Evolutionary conservation across 1,284 basidiomycete species (phyloP).

Genomic region (Hymenochaete sp.): DNA sequence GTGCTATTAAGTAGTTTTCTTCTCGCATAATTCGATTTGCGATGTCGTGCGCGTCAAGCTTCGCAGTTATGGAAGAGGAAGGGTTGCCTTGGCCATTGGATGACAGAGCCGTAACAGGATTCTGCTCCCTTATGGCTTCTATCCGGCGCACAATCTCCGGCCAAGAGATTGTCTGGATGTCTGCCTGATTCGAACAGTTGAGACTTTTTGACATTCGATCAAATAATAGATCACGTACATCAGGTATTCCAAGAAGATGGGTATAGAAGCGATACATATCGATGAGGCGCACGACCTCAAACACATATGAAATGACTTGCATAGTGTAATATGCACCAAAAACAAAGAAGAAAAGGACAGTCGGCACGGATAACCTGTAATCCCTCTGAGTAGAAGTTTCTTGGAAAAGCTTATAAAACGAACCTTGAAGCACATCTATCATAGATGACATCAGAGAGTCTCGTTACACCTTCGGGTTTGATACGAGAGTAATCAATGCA

Average conservation of each 20-base stretch:
- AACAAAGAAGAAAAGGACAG: conserved; percentile 72
- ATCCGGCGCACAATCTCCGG: conserved; percentile 88
- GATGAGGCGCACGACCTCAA: conserved; percentile 65
- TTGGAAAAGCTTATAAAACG: conserved; percentile 24
- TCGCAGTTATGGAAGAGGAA: conserved; percentile 47
- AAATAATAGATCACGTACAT: conserved; percentile 50
- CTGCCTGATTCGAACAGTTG: conserved; percentile 47
- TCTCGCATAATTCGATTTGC: conserved; percentile 95
- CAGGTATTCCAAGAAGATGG: conserved; percentile 67
- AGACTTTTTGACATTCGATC: conserved; percentile 4
- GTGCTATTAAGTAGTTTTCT: conserved; percentile 95
- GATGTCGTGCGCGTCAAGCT: conserved; percentile 94
- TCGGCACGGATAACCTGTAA: conserved; percentile 76
- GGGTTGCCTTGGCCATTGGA: conserved; percentile 42
- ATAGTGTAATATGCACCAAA: conserved; percentile 77
- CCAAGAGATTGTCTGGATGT: conserved; percentile 98
- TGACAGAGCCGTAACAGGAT: conserved; percentile 80
- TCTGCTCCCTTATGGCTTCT: conserved; percentile 80
- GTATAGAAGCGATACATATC: conserved; percentile 94
- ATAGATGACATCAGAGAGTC: conserved; percentile 74
- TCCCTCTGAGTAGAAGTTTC: conserved; percentile 13
- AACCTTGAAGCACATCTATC: conserved; percentile 74
- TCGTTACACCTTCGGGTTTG: conserved; percentile 50
- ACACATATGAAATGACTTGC: conserved; percentile 57
- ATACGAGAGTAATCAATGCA: conserved; percentile 90